Conservation (phyloP, 257 asterid species). For the Rauvolfia tetraphylla region DNA sequence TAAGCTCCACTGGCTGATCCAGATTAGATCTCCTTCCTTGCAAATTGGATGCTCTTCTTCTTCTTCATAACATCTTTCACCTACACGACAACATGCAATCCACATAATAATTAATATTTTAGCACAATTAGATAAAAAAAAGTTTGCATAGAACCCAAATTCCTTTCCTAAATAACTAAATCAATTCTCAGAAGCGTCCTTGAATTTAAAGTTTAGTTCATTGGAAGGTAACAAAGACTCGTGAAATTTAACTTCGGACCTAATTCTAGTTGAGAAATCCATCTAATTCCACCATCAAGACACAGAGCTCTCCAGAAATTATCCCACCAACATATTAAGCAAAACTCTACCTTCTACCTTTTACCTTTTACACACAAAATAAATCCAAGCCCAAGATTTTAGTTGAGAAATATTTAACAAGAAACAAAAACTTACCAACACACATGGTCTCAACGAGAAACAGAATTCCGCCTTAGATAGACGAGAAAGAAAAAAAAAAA, state of each 20-base stretch:
- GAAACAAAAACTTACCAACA: no score
- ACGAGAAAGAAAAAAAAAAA: not conserved
- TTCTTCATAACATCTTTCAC: conserved; percentile 94
- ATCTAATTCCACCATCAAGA: not conserved
- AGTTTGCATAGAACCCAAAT: not conserved
- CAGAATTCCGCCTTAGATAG: not conserved
- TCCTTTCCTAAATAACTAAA: not conserved
- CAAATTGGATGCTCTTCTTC: conserved; percentile 80
- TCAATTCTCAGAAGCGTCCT: not conserved
- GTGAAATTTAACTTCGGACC: not conserved
- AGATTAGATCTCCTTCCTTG: conserved; percentile 69
- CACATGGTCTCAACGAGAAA: no score
- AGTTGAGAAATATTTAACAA: no score
- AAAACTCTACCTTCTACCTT: not conserved
- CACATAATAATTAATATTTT: not conserved
- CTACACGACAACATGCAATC: conserved; percentile 31
- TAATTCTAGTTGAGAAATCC: not conserved
- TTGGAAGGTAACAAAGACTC: no score
- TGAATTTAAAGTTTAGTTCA: not conserved
- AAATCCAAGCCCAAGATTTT: no score
- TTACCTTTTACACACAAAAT: no score
- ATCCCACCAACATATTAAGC: not conserved
- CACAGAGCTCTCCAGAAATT: not conserved
- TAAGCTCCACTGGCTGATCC: conserved; percentile 91
- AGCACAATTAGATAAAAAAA: not conserved